Evolutionary conservation across 805 yeast genomes (phyloP).

Genomic region (Starmerella cellae): DNA sequence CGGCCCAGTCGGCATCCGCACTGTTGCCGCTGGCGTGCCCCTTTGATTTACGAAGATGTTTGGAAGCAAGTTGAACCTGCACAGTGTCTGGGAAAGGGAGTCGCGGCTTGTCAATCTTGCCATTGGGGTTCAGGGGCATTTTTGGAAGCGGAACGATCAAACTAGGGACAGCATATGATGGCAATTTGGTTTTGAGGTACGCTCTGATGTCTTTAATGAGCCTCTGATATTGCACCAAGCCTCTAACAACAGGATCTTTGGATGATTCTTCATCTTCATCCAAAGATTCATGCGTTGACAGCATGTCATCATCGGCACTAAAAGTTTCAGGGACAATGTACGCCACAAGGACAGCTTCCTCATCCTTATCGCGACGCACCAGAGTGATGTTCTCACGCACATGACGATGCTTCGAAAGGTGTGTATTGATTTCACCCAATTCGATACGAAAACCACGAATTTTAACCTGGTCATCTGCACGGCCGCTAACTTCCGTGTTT

Average conservation of each 20-base stretch:
- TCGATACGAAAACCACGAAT: slow-evolving; percentile 98
- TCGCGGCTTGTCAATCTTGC: slow-evolving; percentile 95
- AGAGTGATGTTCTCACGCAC: slow-evolving; percentile 89
- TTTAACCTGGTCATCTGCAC: slow-evolving; percentile 98
- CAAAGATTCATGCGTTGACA: slow-evolving; percentile 30
- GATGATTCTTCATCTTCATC: slow-evolving; percentile 31
- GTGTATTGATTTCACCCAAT: slow-evolving; percentile 95
- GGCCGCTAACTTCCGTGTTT: slow-evolving; percentile 93
- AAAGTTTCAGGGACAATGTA: slow-evolving; percentile 74
- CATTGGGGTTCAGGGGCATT: slow-evolving; percentile 92
- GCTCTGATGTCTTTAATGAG: slow-evolving; percentile 68
- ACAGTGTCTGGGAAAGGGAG: slow-evolving; percentile 87
- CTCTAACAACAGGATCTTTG: slow-evolving; percentile 54
- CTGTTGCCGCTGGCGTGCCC: slow-evolving; percentile 27
- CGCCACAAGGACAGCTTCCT: slow-evolving; percentile 82
- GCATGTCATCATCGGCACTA: slow-evolving; percentile 33
- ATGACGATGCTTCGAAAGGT: slow-evolving; percentile 80
- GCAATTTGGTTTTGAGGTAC: slow-evolving; percentile 77
- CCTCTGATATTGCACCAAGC: slow-evolving; percentile 61
- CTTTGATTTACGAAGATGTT: slow-evolving; percentile 26
- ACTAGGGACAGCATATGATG: slow-evolving; percentile 87
- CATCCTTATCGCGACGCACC: slow-evolving; percentile 81
- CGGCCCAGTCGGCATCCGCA: slow-evolving; percentile 36
- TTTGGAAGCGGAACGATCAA: slow-evolving; percentile 74
- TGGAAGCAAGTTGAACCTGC: slow-evolving; percentile 66